Conservation (phyloP, 208 protist genomes). For the Leishmania guyanensis region DNA sequence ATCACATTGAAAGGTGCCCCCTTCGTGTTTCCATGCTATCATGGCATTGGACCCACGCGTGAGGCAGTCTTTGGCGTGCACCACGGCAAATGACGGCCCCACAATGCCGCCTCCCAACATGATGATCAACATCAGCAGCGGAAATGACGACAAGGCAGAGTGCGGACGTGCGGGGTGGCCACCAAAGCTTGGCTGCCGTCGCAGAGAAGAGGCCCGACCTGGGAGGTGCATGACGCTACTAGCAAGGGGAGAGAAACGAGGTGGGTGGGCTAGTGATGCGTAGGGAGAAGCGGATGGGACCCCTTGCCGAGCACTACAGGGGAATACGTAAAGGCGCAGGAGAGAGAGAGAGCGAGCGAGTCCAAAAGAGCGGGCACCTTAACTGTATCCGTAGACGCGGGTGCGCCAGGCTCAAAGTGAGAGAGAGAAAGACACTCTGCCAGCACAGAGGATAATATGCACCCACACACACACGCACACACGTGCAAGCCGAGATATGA, state of each 20-base stretch:
- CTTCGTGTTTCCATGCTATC: conserved; percentile 64
- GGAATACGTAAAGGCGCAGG: neutral
- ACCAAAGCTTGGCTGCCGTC: neutral
- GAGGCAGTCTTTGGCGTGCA: conserved; percentile 54
- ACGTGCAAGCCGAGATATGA: neutral
- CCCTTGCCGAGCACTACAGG: neutral
- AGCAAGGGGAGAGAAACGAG: neutral
- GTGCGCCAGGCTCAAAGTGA: too few species aligned
- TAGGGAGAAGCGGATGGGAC: neutral
- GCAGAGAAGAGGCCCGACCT: neutral
- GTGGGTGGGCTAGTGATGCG: neutral
- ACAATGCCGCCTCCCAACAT: neutral
- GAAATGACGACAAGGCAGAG: neutral
- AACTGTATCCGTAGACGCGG: neutral
- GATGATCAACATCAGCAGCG: conserved; percentile 7
- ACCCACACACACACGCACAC: too few species aligned
- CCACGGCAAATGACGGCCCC: neutral
- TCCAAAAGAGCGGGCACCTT: neutral
- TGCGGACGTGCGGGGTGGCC: neutral
- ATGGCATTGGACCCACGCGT: conserved; percentile 15
- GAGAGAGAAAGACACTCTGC: neutral
- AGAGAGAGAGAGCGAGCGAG: neutral
- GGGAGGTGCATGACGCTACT: neutral
- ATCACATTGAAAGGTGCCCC: conserved; percentile 61
- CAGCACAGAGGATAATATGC: neutral